phyloP scores from a whole-genome alignment of 768 basidiomycete genomes.

The Dentipellis sp. region DNA sequence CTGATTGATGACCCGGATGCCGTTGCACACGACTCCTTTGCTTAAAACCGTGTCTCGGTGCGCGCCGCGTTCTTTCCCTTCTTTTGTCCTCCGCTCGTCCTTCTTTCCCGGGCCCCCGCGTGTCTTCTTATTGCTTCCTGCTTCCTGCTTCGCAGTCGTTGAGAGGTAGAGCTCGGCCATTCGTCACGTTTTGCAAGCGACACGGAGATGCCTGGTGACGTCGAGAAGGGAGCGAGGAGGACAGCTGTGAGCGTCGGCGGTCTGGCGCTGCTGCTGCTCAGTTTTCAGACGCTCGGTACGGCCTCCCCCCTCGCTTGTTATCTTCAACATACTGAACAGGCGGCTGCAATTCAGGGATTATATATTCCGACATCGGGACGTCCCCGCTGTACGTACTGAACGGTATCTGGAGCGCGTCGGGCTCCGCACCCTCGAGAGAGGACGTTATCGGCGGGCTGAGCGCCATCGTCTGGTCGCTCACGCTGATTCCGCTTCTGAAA shows the following conservation, averaged over 20 bases:
- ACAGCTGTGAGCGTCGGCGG: constrained; percentile 4
- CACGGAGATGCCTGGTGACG: neutral
- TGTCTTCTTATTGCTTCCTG: neutral
- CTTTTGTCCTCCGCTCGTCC: too few species aligned
- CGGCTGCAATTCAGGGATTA: constrained; percentile 22
- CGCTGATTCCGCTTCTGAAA: constrained; percentile 53
- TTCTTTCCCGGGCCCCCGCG: neutral
- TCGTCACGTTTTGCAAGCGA: neutral
- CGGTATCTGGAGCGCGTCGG: constrained; percentile 47
- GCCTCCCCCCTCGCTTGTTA: neutral
- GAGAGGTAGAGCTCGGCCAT: neutral
- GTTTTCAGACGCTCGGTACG: constrained; percentile 24
- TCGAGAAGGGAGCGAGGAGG: neutral
- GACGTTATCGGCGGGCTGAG: constrained; percentile 56
- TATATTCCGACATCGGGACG: constrained; percentile 42
- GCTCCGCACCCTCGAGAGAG: constrained; percentile 40
- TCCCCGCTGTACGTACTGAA: constrained; percentile 58
- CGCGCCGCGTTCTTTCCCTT: neutral
- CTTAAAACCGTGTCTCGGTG: neutral
- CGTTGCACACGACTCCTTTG: neutral
- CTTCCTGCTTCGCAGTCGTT: neutral
- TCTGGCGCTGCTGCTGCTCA: constrained; percentile 17
- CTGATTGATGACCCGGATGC: too few species aligned
- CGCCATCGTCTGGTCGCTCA: constrained; percentile 58
- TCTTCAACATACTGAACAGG: neutral